Evolutionary conservation across 192 early-diverging fungal genomes (phyloP).

Genomic region (Bifiguratus adelaidae): DNA sequence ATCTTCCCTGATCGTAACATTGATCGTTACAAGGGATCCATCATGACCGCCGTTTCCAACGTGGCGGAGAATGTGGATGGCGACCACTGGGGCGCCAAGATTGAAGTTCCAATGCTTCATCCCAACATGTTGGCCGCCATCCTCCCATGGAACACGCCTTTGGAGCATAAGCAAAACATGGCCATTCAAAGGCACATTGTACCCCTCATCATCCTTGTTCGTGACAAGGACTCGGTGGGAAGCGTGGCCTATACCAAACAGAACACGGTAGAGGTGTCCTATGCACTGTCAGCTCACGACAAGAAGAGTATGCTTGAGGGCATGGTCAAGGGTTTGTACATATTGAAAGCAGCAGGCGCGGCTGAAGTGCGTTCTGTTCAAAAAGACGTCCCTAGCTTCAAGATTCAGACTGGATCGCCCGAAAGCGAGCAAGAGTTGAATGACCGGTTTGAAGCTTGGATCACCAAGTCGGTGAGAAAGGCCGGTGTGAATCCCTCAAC

Average conservation of each 20-base stretch:
- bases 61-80: conserved; percentile 48
- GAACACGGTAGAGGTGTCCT: conserved; percentile 31
- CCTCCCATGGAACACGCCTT: conserved; percentile 34
- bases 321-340: conserved; percentile 23
- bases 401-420: conserved; percentile 7
- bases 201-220: conserved; percentile 40
- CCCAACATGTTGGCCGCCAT: conserved; percentile 29
- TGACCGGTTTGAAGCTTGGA: conserved; percentile 16
- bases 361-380: conserved; percentile 41
- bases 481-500: conserved; percentile 19
- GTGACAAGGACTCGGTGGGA: conserved; percentile 48
- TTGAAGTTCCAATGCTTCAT: conserved; percentile 51
- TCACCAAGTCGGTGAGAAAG: conserved; percentile 14
- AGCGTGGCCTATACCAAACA: conserved; percentile 27
- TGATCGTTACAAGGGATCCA: conserved; percentile 39
- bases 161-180: conserved; percentile 41
- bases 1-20: conserved; percentile 42
- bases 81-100: conserved; percentile 48
- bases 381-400: conserved; percentile 25
- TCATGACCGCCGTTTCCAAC: conserved; percentile 51
- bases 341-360: conserved; percentile 59
- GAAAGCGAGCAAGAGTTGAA: conserved; percentile 15
- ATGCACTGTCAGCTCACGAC: conserved; percentile 40
- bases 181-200: conserved; percentile 27
- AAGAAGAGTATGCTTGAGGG: conserved; percentile 27